Conservation (phyloP, 2,329 filamentous ascomycete genomes). For the Fusarium hostae region DNA sequence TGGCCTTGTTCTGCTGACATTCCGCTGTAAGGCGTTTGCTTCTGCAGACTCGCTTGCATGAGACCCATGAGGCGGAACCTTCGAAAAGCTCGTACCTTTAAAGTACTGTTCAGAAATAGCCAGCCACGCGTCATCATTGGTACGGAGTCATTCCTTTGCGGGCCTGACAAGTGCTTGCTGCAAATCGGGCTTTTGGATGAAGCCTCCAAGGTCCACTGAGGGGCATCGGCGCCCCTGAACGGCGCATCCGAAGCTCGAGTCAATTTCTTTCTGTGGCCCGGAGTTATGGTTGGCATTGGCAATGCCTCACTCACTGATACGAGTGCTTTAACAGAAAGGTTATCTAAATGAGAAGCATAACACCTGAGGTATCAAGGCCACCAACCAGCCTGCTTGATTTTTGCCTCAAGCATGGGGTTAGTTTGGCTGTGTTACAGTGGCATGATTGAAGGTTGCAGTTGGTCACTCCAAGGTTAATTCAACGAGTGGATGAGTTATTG, state of each 20-base stretch:
- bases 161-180: conserved; percentile 10
- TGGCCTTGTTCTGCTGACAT: conserved; percentile 10
- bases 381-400: background rate
- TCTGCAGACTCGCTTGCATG: background rate
- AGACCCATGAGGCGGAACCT: conserved; percentile 11
- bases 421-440: conserved; percentile 13
- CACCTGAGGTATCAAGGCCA: background rate
- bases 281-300: conserved; percentile 12
- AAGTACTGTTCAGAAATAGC: conserved; percentile 15
- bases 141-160: conserved; percentile 30
- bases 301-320: conserved; percentile 9
- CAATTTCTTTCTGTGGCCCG: conserved; percentile 24
- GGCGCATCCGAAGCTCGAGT: conserved; percentile 42
- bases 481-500: background rate
- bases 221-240: conserved; percentile 42
- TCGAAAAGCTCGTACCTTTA: conserved; percentile 10
- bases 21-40: background rate
- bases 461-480: background rate
- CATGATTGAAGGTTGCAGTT: conserved; percentile 20
- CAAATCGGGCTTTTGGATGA: conserved; percentile 28
- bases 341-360: background rate
- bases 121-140: conserved; percentile 41
- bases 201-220: conserved; percentile 19
- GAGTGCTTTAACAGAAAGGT: background rate
- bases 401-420: conserved; percentile 1